A percentile compares a stretch with the other conserved stretches of the same genome.
These are phyloP conservation scores for Arthroderma sp. DNA, from an alignment of 2,329 filamentous ascomycete species.

Conservation along the genomic window DNA sequence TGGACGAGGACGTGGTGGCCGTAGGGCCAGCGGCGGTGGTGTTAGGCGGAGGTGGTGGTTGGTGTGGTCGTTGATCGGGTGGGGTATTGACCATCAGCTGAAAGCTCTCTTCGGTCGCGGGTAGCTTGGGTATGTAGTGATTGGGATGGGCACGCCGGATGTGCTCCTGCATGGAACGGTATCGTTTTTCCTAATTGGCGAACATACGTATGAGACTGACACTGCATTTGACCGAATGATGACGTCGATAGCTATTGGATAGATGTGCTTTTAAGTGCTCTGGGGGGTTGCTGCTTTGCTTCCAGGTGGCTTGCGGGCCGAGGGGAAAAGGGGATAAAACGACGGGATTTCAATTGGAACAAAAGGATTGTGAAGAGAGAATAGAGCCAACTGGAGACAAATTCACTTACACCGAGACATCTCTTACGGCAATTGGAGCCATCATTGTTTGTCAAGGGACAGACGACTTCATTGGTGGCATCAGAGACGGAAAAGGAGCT, in stretches of 20 bases:
- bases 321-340: not conserved
- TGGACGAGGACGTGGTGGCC: not conserved
- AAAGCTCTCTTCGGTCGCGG: constrained; percentile 96
- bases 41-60: constrained; percentile 19
- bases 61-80: constrained; percentile 55
- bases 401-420: constrained; percentile 82
- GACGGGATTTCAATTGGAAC: not conserved
- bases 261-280: too few species aligned
- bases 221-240: too few species aligned
- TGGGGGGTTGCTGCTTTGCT: not conserved
- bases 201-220: too few species aligned
- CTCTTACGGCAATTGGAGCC: constrained; percentile 93
- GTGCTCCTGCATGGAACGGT: constrained; percentile 98
- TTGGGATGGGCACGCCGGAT: constrained; percentile 94
- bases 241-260: too few species aligned
- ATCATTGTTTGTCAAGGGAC: constrained; percentile 90
- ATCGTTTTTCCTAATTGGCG: constrained; percentile 64
- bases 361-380: constrained; percentile 6
- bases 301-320: not conserved
- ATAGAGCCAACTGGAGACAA: constrained; percentile 10
- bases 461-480: constrained; percentile 90
- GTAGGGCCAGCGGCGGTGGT: not conserved
- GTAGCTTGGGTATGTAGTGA: constrained; percentile 94
- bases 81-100: constrained; percentile 88
- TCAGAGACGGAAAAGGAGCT: constrained; percentile 87